Conservation (phyloP, 257 asterid species). For the Solanum medicagineum region DNA sequence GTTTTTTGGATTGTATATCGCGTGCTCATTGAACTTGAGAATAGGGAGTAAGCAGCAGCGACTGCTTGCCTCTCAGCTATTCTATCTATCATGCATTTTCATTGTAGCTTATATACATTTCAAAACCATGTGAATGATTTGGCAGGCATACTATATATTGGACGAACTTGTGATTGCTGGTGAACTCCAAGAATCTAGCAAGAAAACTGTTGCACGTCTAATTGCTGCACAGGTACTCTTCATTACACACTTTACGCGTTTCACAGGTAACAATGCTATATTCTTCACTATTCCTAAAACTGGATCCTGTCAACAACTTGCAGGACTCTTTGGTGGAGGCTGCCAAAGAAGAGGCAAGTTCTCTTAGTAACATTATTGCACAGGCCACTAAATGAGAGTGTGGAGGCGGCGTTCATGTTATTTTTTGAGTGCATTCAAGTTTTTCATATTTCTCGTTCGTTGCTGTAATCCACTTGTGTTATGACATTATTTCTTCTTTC, state of each 20-base stretch:
- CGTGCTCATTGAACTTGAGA: background rate
- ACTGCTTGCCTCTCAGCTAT: background rate
- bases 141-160: conserved; percentile 85
- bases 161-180: conserved; percentile 95
- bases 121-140: background rate
- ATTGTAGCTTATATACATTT: background rate
- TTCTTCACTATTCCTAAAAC: background rate
- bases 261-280: background rate
- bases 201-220: conserved; percentile 92
- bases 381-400: conserved; percentile 77
- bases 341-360: conserved; percentile 91
- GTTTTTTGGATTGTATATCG: background rate
- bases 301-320: background rate
- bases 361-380: conserved; percentile 76
- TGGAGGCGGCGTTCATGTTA: background rate
- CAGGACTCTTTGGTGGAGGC: conserved; percentile 97
- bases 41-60: background rate
- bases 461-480: background rate
- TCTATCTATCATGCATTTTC: background rate
- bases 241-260: background rate
- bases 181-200: conserved; percentile 97
- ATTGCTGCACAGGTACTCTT: conserved; percentile 81
- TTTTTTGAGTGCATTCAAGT: background rate
- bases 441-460: background rate
- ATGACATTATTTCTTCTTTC: background rate